These are phyloP conservation scores for Coprinellus aureogranulatus DNA, from an alignment of 768 basidiomycete genomes.

Conservation along the genomic window DNA sequence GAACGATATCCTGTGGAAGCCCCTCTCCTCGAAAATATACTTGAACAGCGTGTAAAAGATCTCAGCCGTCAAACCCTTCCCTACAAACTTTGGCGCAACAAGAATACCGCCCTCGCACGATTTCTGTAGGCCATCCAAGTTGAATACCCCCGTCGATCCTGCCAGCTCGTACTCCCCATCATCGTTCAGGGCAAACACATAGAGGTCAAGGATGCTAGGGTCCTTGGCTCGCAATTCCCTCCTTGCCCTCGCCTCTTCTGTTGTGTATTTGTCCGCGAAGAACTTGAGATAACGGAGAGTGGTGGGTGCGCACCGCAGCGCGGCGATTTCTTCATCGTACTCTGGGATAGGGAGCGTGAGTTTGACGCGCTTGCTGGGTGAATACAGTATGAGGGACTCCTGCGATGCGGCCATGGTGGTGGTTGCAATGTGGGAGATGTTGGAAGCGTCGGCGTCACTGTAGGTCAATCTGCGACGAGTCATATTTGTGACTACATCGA, in stretches of 20 bases:
- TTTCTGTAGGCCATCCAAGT: constrained; percentile 32
- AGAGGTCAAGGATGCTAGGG: constrained; percentile 32
- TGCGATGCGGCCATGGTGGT: not conserved
- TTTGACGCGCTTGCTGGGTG: constrained; percentile 32
- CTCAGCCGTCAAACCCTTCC: constrained; percentile 42
- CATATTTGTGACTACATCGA: too few species aligned
- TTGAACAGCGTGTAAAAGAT: constrained; percentile 38
- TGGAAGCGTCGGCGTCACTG: too few species aligned
- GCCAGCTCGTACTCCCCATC: constrained; percentile 29
- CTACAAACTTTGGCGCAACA: constrained; percentile 33
- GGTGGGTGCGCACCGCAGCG: constrained; percentile 37
- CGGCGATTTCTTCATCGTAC: constrained; percentile 35
- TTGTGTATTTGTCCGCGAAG: constrained; percentile 33
- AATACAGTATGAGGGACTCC: constrained; percentile 26
- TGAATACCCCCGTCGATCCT: constrained; percentile 37
- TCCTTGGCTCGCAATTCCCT: constrained; percentile 35
- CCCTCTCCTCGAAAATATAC: constrained; percentile 41
- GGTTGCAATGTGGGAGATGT: too few species aligned
- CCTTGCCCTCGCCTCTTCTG: constrained; percentile 32
- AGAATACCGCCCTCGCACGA: constrained; percentile 44
- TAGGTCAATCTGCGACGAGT: too few species aligned
- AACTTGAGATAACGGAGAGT: constrained; percentile 37
- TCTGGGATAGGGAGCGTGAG: constrained; percentile 31
- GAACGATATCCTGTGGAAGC: constrained; percentile 41
- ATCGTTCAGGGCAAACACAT: constrained; percentile 28